These are phyloP conservation scores for Heliamphora exappendiculata DNA, from an alignment of 148 eudicot genomes.

Conservation along the genomic window DNA sequence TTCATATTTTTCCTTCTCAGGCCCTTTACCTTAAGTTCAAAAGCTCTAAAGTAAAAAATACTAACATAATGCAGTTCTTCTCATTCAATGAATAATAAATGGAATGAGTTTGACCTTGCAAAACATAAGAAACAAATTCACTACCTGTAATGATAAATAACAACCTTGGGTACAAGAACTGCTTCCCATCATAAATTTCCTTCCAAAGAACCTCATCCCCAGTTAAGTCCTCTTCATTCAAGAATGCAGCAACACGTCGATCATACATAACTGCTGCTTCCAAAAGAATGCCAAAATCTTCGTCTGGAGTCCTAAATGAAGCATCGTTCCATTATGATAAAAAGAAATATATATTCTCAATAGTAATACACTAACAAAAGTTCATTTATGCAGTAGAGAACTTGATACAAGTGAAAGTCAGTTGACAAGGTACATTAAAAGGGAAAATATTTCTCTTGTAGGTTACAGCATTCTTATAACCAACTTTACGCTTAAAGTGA, in stretches of 20 bases:
- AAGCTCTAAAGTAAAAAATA: not conserved
- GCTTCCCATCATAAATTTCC: constrained; percentile 49
- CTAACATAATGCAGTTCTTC: not conserved
- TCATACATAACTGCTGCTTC: constrained; percentile 99
- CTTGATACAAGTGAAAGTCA: not conserved
- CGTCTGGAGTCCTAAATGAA: constrained; percentile 87
- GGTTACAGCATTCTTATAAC: not conserved
- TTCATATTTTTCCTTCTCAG: constrained; percentile 85
- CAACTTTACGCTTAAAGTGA: too few species aligned
- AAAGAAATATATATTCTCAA: not conserved
- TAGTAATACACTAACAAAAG: not conserved
- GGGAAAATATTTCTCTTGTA: not conserved
- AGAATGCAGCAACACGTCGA: constrained; percentile 85
- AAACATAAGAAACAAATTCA: constrained; percentile 10
- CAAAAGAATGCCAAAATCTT: constrained; percentile 86
- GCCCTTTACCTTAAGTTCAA: constrained; percentile 72
- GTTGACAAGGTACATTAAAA: not conserved
- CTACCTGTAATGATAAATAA: constrained; percentile 89
- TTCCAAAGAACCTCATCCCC: constrained; percentile 54
- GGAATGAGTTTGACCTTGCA: not conserved
- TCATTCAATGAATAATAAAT: not conserved
- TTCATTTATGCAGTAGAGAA: not conserved
- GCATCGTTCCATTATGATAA: not conserved
- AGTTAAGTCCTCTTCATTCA: constrained; percentile 67
- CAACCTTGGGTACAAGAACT: constrained; percentile 63